phyloP scores from a whole-genome alignment of 2,329 filamentous ascomycete genomes.

The Fusarium sp. region DNA sequence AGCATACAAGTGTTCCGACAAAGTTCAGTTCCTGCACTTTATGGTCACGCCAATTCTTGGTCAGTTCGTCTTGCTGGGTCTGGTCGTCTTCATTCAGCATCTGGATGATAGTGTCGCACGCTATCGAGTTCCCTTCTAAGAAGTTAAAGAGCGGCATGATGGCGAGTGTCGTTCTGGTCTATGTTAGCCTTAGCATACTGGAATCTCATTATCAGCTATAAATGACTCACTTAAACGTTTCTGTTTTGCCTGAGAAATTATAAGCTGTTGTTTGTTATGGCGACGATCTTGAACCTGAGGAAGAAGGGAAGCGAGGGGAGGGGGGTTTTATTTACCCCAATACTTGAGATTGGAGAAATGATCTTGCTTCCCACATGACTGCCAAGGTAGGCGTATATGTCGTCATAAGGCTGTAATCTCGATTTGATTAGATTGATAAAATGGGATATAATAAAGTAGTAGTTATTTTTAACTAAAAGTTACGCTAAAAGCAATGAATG shows the following conservation, averaged over 20 bases:
- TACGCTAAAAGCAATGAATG: too few relatives aligned
- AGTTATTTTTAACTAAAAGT: too few relatives aligned
- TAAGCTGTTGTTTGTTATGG: not conserved
- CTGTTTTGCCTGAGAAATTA: too few relatives aligned
- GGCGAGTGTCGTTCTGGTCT: not conserved
- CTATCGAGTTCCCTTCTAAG: not conserved
- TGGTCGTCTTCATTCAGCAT: conserved; percentile 15
- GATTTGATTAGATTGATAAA: too few relatives aligned
- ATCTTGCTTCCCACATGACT: not conserved
- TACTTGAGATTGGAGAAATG: not conserved
- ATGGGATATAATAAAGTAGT: too few relatives aligned
- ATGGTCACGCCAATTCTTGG: conserved; percentile 16
- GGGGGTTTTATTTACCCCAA: not conserved
- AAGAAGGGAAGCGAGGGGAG: not conserved
- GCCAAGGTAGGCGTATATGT: not conserved
- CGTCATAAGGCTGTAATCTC: too few relatives aligned
- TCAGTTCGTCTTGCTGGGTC: conserved; percentile 4
- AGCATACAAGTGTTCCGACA: conserved; percentile 18
- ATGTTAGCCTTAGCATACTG: not conserved
- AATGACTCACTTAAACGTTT: too few relatives aligned
- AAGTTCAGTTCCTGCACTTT: conserved; percentile 13
- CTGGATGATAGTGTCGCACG: conserved; percentile 6
- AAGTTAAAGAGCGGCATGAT: conserved; percentile 11
- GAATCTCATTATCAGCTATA: not conserved
- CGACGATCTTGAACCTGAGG: not conserved